Conservation (phyloP, 352 stramenopile species). For the Globisporangium orthogonon region DNA sequence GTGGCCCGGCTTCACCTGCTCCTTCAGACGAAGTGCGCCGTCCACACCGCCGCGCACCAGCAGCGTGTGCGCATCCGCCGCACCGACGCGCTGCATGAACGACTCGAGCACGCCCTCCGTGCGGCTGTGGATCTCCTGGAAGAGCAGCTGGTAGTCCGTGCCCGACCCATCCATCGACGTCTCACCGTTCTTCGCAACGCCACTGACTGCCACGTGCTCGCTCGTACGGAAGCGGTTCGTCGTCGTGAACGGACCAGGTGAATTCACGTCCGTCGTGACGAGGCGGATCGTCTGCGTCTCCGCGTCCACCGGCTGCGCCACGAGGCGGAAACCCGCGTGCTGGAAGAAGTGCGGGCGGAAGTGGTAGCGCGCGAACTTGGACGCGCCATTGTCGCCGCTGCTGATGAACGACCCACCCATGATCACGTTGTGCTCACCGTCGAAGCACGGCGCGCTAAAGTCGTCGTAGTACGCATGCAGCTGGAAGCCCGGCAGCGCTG, state of each 20-base stretch:
- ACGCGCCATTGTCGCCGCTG: slow-evolving; percentile 91
- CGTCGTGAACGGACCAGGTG: slow-evolving; percentile 55
- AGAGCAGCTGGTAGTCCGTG: slow-evolving; percentile 27
- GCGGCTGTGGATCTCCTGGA: slow-evolving; percentile 51
- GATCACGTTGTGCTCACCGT: slow-evolving; percentile 96
- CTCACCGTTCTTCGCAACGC: background rate
- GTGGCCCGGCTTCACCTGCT: slow-evolving; percentile 42
- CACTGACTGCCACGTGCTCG: slow-evolving; percentile 28
- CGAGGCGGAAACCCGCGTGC: slow-evolving; percentile 93
- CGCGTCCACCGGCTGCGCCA: slow-evolving; percentile 75
- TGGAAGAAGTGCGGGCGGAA: slow-evolving; percentile 97
- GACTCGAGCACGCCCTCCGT: slow-evolving; percentile 50
- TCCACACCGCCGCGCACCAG: slow-evolving; percentile 38
- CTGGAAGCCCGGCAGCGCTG: slow-evolving; percentile 89
- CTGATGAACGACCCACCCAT: slow-evolving; percentile 95
- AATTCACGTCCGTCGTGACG: slow-evolving; percentile 65
- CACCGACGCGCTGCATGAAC: slow-evolving; percentile 34
- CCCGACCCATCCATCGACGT: background rate
- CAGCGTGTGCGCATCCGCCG: slow-evolving; percentile 18
- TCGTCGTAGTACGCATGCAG: slow-evolving; percentile 94
- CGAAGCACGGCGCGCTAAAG: slow-evolving; percentile 97
- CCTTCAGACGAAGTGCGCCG: slow-evolving; percentile 34
- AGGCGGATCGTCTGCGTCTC: slow-evolving; percentile 45
- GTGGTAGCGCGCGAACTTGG: slow-evolving; percentile 94
- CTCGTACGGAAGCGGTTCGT: slow-evolving; percentile 56